Conservation (phyloP, 371 early-diverging fungal species). For the Mucor piriformis region DNA sequence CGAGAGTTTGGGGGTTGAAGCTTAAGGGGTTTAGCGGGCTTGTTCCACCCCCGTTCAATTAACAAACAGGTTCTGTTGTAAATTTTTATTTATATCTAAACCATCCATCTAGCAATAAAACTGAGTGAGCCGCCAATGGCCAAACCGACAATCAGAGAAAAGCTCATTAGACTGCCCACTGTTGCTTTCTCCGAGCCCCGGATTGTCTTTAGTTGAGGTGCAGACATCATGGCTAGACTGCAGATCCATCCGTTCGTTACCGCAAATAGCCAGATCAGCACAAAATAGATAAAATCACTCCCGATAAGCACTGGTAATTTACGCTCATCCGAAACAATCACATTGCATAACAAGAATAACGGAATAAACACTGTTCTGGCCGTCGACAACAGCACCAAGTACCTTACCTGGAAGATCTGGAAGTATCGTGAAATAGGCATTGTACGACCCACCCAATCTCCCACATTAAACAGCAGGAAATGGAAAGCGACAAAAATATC, state of each 20-base stretch:
- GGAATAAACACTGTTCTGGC: slow-evolving; percentile 67
- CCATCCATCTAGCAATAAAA: slow-evolving; percentile 56
- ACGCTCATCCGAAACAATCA: slow-evolving; percentile 51
- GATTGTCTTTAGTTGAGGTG: slow-evolving; percentile 60
- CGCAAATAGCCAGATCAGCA: slow-evolving; percentile 66
- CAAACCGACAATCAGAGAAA: slow-evolving; percentile 71
- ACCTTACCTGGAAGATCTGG: slow-evolving; percentile 38
- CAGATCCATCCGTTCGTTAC: slow-evolving; percentile 72
- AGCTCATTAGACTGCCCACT: slow-evolving; percentile 72
- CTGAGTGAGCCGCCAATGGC: slow-evolving; percentile 68
- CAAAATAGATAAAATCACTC: slow-evolving; percentile 64
- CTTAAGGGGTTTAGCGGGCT: neutral
- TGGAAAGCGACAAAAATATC: slow-evolving; percentile 76
- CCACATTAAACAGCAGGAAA: slow-evolving; percentile 75
- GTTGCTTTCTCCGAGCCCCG: slow-evolving; percentile 47
- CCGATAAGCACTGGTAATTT: slow-evolving; percentile 58
- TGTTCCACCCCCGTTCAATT: no score
- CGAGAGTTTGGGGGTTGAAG: no score
- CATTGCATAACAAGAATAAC: slow-evolving; percentile 71
- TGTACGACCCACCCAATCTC: slow-evolving; percentile 76
- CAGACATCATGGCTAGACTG: slow-evolving; percentile 77
- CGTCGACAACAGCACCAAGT: slow-evolving; percentile 50
- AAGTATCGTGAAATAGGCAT: slow-evolving; percentile 45
- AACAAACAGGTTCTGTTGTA: slow-evolving; percentile 8
- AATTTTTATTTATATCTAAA: slow-evolving; percentile 29